Base-by-base conservation (phyloP, 371 early-diverging fungal genomes). In the Mucor indicus region DNA sequence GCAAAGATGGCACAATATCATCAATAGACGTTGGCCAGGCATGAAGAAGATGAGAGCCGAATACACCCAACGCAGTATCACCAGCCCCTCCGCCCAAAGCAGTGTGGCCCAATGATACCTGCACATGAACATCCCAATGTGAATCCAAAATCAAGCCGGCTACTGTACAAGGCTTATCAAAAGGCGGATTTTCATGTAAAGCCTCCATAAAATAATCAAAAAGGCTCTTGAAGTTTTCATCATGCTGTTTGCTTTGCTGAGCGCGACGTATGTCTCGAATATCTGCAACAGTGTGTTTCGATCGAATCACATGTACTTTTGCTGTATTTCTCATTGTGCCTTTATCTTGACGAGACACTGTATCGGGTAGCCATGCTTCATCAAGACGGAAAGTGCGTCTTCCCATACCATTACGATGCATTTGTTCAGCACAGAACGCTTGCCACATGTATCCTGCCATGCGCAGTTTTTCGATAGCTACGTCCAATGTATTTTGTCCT, bases 361-460 rank as follows among this genome's bases (percentile, higher is more conserved):
- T 79, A 53, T 81, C 85, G 0, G 67, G 68, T 27, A 67, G 43
- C 52, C 62, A 78, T 11, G 53, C 50, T 48, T 87, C 87, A 7
- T 84, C 80, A 1, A 87, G 48, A n/a, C 83, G 64, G 55, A 87
- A 81, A 5, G 85, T 80, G n/a, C 86, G 74, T 37, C 81, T 67
- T 0, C 79, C 64, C 50, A 61, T 50, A 0, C 62, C 87, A 29
- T 76, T 62, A 4, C 84, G 75, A 49, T 76, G 49, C 76, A 87
- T 71, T 62, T 87, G 85, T 50, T 87, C 87, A 8, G 84, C 75
- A 36, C 75, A 77, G 51, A 83, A 87, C 1, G 85, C 86, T 57
- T 86, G 87, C 87, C 87, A 87, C 53, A 87, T 54, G 51, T 87
- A 86, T 1, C 74, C 87, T 5, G 80, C 75, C 58, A 78, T 76